These are phyloP conservation scores for Moniliella sp. DNA, from an alignment of 1,284 basidiomycete genomes.

Conservation along the genomic window DNA sequence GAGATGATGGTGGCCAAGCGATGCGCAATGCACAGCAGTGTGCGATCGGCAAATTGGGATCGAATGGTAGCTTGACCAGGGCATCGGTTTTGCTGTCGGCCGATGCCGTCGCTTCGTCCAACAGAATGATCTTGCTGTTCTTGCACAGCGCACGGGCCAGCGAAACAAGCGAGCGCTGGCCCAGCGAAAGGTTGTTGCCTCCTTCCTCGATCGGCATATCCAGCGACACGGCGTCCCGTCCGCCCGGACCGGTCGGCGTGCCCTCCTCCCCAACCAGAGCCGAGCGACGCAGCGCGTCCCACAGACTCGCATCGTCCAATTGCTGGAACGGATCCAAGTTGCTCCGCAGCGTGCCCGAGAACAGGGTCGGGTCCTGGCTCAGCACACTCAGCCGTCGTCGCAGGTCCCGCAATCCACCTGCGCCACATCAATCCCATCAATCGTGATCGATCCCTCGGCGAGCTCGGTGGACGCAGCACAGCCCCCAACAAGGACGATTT, in stretches of 20 bases:
- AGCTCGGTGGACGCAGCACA: constrained; percentile 54
- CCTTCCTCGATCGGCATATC: constrained; percentile 29
- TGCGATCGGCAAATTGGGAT: constrained; percentile 55
- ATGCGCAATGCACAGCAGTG: constrained; percentile 59
- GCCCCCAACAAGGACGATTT: constrained; percentile 53
- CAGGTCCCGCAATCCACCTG: constrained; percentile 36
- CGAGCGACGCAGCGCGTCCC: constrained; percentile 31
- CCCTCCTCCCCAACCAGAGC: constrained; percentile 19
- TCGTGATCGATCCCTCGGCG: constrained; percentile 44
- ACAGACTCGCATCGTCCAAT: constrained; percentile 31
- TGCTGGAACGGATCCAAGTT: constrained; percentile 33
- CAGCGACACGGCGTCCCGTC: constrained; percentile 8
- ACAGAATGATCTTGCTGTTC: constrained; percentile 15
- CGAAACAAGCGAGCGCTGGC: constrained; percentile 33
- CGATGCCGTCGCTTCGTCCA: constrained; percentile 56
- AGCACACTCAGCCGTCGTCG: constrained; percentile 19
- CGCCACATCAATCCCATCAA: constrained; percentile 47
- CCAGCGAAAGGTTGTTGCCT: constrained; percentile 30
- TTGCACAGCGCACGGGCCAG: constrained; percentile 32
- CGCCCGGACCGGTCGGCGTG: background rate
- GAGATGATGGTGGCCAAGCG: constrained; percentile 33
- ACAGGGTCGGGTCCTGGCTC: constrained; percentile 33
- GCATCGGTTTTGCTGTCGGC: constrained; percentile 57
- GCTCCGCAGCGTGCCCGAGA: constrained; percentile 33
- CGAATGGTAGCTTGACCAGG: constrained; percentile 68